Evolutionary conservation across 1,284 basidiomycete genomes (phyloP).

Genomic region (Boletellus deceptivus): DNA sequence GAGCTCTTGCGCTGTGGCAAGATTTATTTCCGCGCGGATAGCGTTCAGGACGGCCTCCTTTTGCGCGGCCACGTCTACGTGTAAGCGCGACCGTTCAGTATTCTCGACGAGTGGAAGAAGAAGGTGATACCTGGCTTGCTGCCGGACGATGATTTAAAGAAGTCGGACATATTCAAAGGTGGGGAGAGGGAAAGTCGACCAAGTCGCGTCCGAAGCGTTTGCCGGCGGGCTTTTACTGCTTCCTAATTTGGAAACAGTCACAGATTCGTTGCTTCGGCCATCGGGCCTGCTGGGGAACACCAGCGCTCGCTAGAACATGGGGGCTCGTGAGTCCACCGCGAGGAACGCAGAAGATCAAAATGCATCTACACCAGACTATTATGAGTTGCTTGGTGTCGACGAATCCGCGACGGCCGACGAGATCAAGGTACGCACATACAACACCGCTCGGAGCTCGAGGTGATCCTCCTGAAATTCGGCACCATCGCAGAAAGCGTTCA

Average conservation of each 20-base stretch:
- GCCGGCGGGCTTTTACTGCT: not conserved
- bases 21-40: slow-evolving; percentile 68
- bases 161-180: slow-evolving; percentile 43
- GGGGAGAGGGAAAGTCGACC: not conserved
- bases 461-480: not conserved
- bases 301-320: slow-evolving; percentile 39
- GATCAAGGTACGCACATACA: slow-evolving; percentile 61
- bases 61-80: slow-evolving; percentile 52
- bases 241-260: slow-evolving; percentile 17
- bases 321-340: slow-evolving; percentile 62
- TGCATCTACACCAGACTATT: slow-evolving; percentile 60
- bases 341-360: slow-evolving; percentile 34
- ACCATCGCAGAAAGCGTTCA: slow-evolving; percentile 66
- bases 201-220: not conserved
- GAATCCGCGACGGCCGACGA: slow-evolving; percentile 84
- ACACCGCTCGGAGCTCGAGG: not conserved
- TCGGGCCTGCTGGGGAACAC: not conserved
- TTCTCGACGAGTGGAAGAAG: not conserved
- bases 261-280: too few species aligned
- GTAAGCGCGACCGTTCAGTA: slow-evolving; percentile 1
- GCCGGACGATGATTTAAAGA: slow-evolving; percentile 41
- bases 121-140: slow-evolving; percentile 35
- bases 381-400: slow-evolving; percentile 74
- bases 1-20: slow-evolving; percentile 78
- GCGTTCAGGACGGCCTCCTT: slow-evolving; percentile 73